Base-by-base conservation (phyloP, 2,329 filamentous ascomycete genomes). In the Zalaria sp. region DNA sequence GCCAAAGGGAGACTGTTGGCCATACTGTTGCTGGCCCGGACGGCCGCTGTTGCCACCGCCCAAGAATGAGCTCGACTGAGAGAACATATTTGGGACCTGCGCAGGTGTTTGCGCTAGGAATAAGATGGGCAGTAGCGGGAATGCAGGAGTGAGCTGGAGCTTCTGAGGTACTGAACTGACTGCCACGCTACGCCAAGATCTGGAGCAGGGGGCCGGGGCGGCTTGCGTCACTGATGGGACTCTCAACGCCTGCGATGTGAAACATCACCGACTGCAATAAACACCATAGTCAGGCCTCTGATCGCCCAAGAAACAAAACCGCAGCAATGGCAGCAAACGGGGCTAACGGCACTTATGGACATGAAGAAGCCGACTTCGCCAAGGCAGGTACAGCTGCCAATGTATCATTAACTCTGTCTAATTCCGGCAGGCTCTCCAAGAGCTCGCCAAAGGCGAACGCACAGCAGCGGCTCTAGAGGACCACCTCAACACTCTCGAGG, bases 21-120 rank as follows among this genome's bases (percentile, higher is more conserved):
- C 65, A 55, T 65, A 69, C 50, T 63, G 77, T 49, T 71, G 71
- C 49, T 75, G 74, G 41, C 77, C 77, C 39, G 82, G 83, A 46
- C 79, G 82, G 60, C 81, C 76, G 68, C 72, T 81, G 59, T 80
- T 85, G 61, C 73, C 75, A 66, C 79, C 82, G 63, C 86, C 86
- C 56, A 93, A 67, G 63, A 81, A 95, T 49, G 83, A 80, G 69
- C 83, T 93, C 51, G 85, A 83, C 61, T 81, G 85, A 51, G 86
- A 91, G 68, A 85, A 96, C 89, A 95, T 95, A 64, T 56, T 58
- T 34, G 41, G 9, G 25, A 25, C 29, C 29, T 32, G 35, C 35
- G 26, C 25, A 36, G 40, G 25, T 39, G 25, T 18, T 18, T 18
- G 18, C 18, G 18, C 18, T 18, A 18, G 18, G 18, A 18, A 18